Evolutionary conservation across 495 filamentous ascomycete species (phyloP), one percentile per base, ranked within the genome.

Genomic region (Margaritispora aquatica): DNA sequence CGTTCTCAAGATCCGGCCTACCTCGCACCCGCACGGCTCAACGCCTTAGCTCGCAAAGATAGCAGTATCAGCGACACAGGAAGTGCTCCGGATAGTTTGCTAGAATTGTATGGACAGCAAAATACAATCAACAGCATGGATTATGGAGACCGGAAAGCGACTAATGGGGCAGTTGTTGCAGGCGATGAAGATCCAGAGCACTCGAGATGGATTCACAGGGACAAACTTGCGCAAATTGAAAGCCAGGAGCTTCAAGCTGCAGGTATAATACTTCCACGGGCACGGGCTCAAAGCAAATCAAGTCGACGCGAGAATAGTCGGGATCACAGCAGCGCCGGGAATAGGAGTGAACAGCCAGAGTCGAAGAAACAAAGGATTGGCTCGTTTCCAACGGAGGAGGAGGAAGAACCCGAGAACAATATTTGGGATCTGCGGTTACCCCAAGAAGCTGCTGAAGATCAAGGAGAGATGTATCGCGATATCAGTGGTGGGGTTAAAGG

Each of bases 191-290:
- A 64, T 57, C 74, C 78, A 26, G 85, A 88, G 38, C 77, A 79
- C 62, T 87, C 87, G 50, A 84, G 87, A 69, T 97, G 94, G 94
- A 97, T 98, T 58, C 92, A 98, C 69, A 81, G 94, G 22, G 94
- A 98, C 72, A 98, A 97, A 73, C 73, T 98, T 49, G 92, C 90
- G 29, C 81, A 84, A 68, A 98, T 98, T 64, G 94, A 98, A 75
- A 96, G 80, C 66, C 81, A 90, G 71, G 94, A 98, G 70, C 76
- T 97, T 61, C 89, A 95, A 65, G 90, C 89, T 67, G 91, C 91
- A 2, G 92, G 90, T 8, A 84, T 93, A 58, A 73, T 83, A 34
- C 75, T 92, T 23, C 83, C 87, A 11, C 84, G 81, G 36, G 78
- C 84, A 49, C 80, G 86, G 48, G 73, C 77, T 46, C 66, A 73